Percentiles rank a stretch among this genome's conserved stretches.
phyloP scores from a whole-genome alignment of 768 basidiomycete genomes.

The Podaxis rugospora region DNA sequence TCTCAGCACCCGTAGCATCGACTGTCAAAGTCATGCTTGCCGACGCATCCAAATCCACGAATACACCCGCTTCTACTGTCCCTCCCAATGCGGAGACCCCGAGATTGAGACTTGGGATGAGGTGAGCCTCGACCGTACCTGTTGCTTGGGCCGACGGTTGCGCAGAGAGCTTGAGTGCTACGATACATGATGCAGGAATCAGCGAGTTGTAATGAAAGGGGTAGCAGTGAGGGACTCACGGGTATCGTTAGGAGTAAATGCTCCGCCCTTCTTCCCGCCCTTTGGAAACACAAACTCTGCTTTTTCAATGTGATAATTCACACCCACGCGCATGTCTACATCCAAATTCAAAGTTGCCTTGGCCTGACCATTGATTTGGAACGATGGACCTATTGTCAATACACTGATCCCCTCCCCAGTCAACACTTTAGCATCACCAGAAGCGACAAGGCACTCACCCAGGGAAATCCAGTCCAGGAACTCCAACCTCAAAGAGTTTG shows the following conservation, averaged over 20 bases:
- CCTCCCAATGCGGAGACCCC: constrained; percentile 37
- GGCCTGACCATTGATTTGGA: constrained; percentile 36
- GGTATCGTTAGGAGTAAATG: constrained; percentile 34
- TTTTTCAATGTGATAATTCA: constrained; percentile 39
- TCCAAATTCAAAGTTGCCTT: constrained; percentile 31
- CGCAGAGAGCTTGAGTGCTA: constrained; percentile 38
- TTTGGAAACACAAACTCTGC: constrained; percentile 43
- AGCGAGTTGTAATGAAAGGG: background rate
- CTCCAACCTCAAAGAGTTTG: constrained; percentile 33
- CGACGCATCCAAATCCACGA: constrained; percentile 36
- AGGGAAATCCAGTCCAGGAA: constrained; percentile 48
- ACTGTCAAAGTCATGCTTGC: constrained; percentile 25
- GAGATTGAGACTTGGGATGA: constrained; percentile 45
- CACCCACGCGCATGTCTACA: constrained; percentile 35
- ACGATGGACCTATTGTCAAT: constrained; percentile 42
- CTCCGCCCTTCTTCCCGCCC: constrained; percentile 17
- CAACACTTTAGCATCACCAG: background rate
- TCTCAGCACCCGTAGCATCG: constrained; percentile 15
- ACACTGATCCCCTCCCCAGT: constrained; percentile 24
- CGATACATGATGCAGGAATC: background rate
- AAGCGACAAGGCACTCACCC: constrained; percentile 26
- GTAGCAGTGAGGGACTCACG: constrained; percentile 27
- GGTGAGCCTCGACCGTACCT: constrained; percentile 39
- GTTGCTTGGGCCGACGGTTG: constrained; percentile 35
- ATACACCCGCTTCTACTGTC: constrained; percentile 31